phyloP scores from a whole-genome alignment of 2,329 filamentous ascomycete species.

The Hypoxylon sp. region DNA sequence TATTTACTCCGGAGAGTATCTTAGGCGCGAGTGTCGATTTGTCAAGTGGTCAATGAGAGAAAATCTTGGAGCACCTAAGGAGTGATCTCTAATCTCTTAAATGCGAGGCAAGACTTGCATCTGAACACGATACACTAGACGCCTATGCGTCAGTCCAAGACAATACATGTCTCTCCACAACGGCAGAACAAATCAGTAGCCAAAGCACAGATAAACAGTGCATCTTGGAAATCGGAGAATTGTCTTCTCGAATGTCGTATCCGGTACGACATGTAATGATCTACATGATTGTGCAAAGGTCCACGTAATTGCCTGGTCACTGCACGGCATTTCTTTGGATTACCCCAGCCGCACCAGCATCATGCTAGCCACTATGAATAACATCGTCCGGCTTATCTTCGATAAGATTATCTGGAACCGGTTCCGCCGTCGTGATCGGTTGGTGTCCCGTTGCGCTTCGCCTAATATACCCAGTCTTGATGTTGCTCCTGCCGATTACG shows the following conservation, averaged over 20 bases:
- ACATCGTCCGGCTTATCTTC: no score
- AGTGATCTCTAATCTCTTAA: not conserved
- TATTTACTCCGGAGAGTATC: not conserved
- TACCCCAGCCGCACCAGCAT: no score
- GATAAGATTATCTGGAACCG: no score
- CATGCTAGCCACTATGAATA: no score
- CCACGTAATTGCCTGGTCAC: no score
- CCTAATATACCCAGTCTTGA: not conserved
- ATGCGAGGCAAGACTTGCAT: not conserved
- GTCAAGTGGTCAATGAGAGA: not conserved
- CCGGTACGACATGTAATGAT: not conserved
- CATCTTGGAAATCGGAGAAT: not conserved
- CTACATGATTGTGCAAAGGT: no score
- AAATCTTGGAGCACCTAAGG: not conserved
- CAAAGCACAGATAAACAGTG: not conserved
- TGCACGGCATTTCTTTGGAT: no score
- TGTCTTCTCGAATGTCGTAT: not conserved
- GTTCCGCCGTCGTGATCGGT: no score
- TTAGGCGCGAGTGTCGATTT: slow-evolving; percentile 1
- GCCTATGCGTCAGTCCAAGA: not conserved
- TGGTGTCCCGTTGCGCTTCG: no score
- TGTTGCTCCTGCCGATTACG: not conserved
- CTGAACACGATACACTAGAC: not conserved
- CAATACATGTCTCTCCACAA: not conserved
- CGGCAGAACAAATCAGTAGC: not conserved